Conservation (phyloP, 192 early-diverging fungal species). For the Geosiphon pyriformis region DNA sequence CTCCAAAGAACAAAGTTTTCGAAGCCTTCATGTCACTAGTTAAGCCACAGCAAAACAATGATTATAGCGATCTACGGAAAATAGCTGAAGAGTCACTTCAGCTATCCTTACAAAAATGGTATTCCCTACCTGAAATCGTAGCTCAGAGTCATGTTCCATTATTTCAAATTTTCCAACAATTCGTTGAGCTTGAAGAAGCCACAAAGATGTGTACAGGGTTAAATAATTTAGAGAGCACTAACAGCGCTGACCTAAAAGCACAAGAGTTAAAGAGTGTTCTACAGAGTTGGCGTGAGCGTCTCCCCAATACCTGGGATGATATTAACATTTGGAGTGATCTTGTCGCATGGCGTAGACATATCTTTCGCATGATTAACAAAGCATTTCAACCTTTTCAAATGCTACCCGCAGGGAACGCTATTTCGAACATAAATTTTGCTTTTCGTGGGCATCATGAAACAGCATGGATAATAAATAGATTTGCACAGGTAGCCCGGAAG, state of each 20-base stretch:
- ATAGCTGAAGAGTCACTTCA: conserved; percentile 84
- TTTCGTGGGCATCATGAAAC: conserved; percentile 99
- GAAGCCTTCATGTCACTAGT: conserved; percentile 80
- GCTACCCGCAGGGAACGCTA: conserved; percentile 44
- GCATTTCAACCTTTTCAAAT: conserved; percentile 81
- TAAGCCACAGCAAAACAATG: conserved; percentile 56
- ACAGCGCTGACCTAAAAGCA: conserved; percentile 61
- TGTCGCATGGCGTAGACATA: conserved; percentile 96
- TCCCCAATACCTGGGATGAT: conserved; percentile 96
- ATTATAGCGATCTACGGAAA: conserved; percentile 64
- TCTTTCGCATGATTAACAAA: conserved; percentile 94
- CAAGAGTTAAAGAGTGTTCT: conserved; percentile 86
- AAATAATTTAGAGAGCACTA: conserved; percentile 51
- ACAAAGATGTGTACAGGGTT: conserved; percentile 86
- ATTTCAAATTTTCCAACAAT: conserved; percentile 93
- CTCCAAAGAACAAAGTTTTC: conserved; percentile 77
- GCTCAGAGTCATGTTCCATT: conserved; percentile 81
- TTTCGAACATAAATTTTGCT: conserved; percentile 68
- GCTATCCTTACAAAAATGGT: conserved; percentile 81
- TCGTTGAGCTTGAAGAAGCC: conserved; percentile 92
- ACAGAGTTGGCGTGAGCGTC: conserved; percentile 92
- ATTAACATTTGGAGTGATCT: conserved; percentile 98
- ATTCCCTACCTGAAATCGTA: conserved; percentile 78
- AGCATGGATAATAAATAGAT: conserved; percentile 99
- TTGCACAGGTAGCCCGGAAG: conserved; percentile 93